phyloP scores from a whole-genome alignment of 192 early-diverging fungal genomes.

The Coemansia sp. region DNA sequence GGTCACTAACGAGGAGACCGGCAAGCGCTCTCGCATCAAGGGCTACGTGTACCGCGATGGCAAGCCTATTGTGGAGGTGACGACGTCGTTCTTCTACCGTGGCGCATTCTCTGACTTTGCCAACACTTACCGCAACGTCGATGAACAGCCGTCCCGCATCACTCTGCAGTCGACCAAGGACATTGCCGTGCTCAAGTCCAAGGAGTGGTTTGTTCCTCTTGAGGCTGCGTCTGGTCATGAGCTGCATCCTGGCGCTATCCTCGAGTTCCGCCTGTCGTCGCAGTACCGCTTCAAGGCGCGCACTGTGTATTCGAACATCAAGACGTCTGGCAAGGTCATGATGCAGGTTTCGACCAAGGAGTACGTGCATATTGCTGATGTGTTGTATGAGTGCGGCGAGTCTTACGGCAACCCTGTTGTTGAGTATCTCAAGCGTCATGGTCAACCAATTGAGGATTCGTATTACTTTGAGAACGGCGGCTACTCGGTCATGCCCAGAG shows the following conservation, averaged over 20 bases:
- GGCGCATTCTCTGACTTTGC: conserved; percentile 86
- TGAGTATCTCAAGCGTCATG: conserved; percentile 85
- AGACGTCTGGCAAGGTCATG: conserved; percentile 72
- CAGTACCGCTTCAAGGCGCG: conserved; percentile 52
- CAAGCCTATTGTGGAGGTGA: conserved; percentile 83
- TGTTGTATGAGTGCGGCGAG: conserved; percentile 73
- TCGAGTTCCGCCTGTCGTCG: conserved; percentile 56
- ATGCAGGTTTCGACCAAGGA: conserved; percentile 82
- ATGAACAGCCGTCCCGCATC: conserved; percentile 80
- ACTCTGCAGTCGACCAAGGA: conserved; percentile 77
- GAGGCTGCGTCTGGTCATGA: conserved; percentile 44
- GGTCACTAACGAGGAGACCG: conserved; percentile 84
- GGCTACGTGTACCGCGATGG: conserved; percentile 71
- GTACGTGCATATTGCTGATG: conserved; percentile 78
- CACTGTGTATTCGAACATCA: conserved; percentile 67
- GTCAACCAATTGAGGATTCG: conserved; percentile 84
- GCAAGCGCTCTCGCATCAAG: conserved; percentile 91
- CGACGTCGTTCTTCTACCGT: conserved; percentile 89
- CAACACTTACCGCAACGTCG: conserved; percentile 81
- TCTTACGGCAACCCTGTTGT: conserved; percentile 85
- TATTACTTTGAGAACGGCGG: conserved; percentile 87
- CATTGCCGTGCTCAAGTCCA: conserved; percentile 84
- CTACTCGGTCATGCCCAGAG: conserved; percentile 88
- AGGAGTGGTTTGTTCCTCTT: conserved; percentile 76
- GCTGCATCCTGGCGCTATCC: conserved; percentile 60